A percentile compares a stretch with the other conserved stretches of the same genome.
Evolutionary conservation across 352 stramenopile species (phyloP).

Genomic region (Pythium aristosporum): DNA sequence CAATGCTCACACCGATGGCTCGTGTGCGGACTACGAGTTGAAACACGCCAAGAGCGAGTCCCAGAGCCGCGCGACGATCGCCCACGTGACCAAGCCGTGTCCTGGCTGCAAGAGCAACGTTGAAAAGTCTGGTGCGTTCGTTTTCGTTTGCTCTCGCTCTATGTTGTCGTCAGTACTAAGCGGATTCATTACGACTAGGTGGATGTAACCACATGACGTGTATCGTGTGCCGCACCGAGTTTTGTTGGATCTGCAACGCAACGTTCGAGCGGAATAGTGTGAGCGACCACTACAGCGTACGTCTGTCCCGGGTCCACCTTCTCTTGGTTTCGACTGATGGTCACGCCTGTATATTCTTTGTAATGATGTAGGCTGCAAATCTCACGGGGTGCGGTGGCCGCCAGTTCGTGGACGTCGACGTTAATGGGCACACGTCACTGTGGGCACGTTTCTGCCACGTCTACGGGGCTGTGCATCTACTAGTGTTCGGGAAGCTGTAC

Average conservation of each 20-base stretch:
- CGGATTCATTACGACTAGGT: no score
- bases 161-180: no score
- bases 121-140: no score
- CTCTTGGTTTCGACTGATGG: background rate
- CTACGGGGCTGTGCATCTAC: background rate
- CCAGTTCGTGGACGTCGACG: constrained; percentile 3
- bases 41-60: background rate
- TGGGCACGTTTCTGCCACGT: background rate
- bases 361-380: background rate
- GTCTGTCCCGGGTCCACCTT: background rate
- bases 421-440: background rate
- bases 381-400: background rate
- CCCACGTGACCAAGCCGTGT: no score
- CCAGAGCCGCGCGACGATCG: no score
- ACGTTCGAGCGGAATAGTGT: background rate
- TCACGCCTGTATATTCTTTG: background rate
- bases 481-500: background rate
- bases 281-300: background rate
- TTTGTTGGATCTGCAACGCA: no score
- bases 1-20: background rate
- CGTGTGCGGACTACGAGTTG: constrained; percentile 20
- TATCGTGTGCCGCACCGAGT: no score
- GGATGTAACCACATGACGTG: no score
- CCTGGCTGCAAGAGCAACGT: no score
- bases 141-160: no score